Evolutionary conservation across 176 grass and related monocot genomes (phyloP), one percentile per base, ranked within the genome.

Genomic region (Zoysia japonica): DNA sequence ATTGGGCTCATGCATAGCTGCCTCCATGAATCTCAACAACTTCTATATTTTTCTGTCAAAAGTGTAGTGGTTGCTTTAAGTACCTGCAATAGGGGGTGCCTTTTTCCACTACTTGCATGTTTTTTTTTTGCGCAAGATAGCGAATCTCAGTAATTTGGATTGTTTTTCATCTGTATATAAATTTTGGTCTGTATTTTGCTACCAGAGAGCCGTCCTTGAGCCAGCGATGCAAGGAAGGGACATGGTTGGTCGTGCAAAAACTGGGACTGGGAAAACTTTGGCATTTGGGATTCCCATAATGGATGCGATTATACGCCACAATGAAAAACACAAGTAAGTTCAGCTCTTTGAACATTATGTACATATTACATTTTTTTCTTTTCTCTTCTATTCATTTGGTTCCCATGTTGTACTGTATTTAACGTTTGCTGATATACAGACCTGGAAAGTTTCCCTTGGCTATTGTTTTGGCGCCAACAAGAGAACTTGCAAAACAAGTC

Each of bases 261-360:
- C 96, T 5, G 96, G 96, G 8, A 99, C 96, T 7, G 96, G 96
- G 5, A 99, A 99, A 71, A 99, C 96, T 70, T 89, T 99, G 85
- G 96, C 96, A 6, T 99, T 99, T 84, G 96, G 96, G 51, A 99
- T 99, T 35, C 96, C 96, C 41, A 99, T 99, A 28, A 62, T 99
- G 68, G 92, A 99, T 83, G 82, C 88, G 0, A 96, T 99, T 85
- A 88, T 99, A 67, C 86, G 83, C 51, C 82, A 89, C 76, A 93
- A 99, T 61, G 82, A 83, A 12, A 84, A 80, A 9, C 47, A 96
- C 57, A 42, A 79, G 96, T 99, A 84, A 85, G 90, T 70, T 68
- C 79, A 17, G 19, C 4, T 67, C 48, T 40, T 87, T 42, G 20
- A 43, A 1, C 39, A 39, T 65, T 56, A 28, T 79, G 1, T 47